Percentiles rank a stretch among this genome's conserved stretches.
Conservation (phyloP, 176 grass and related monocot genomes). For the Dactylis glomerata region DNA sequence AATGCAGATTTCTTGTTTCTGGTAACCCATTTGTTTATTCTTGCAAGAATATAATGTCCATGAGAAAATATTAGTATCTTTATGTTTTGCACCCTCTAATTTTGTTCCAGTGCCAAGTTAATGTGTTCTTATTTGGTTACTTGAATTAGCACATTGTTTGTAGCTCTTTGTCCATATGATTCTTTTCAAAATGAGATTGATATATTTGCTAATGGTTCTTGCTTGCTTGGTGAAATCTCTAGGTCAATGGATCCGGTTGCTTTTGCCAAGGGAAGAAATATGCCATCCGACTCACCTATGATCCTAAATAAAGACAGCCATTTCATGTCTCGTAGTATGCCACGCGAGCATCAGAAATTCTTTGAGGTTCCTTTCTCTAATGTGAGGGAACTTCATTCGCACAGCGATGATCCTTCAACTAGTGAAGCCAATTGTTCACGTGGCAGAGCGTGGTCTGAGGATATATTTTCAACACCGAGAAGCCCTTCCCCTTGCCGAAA, state of each 20-base stretch:
- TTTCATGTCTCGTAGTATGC: conserved; percentile 43
- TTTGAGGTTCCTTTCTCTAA: conserved; percentile 37
- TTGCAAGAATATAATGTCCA: neutral
- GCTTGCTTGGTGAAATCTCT: conserved; percentile 18
- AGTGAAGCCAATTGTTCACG: conserved; percentile 38
- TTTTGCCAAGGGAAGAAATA: conserved; percentile 46
- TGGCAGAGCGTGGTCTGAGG: conserved; percentile 51
- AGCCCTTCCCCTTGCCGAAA: conserved; percentile 47
- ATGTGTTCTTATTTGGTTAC: conserved; percentile 17
- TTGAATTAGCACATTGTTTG: neutral
- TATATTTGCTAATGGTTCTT: conserved; percentile 20
- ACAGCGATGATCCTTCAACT: conserved; percentile 41
- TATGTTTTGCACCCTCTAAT: neutral
- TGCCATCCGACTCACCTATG: conserved; percentile 28
- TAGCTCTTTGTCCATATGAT: neutral
- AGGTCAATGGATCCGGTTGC: conserved; percentile 48
- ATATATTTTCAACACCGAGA: conserved; percentile 52
- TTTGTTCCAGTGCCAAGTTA: neutral
- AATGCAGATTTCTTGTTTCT: neutral
- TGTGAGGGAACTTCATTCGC: conserved; percentile 42
- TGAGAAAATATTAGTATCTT: neutral
- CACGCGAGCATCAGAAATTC: conserved; percentile 43
- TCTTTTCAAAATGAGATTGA: neutral
- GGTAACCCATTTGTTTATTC: neutral
- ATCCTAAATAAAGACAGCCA: conserved; percentile 43